A percentile compares a stretch with the other conserved stretches of the same genome.
Evolutionary conservation across 2,329 filamentous ascomycete genomes (phyloP).

Genomic region (Botrytis sinoallii): DNA sequence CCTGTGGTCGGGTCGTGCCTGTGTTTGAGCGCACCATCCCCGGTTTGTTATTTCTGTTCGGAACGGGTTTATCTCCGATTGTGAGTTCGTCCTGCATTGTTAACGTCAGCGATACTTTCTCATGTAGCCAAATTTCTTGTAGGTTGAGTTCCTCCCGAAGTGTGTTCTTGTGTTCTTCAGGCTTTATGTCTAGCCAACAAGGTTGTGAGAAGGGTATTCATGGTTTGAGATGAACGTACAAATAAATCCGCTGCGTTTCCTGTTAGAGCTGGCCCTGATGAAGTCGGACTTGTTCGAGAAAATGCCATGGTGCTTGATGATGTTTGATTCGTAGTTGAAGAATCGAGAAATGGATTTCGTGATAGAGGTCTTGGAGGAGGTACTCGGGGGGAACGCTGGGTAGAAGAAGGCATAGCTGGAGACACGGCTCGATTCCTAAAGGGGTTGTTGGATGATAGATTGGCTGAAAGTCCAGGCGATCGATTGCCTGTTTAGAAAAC

Average conservation of each 20-base stretch:
- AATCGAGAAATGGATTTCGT: constrained; percentile 73
- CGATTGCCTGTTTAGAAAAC: constrained; percentile 33
- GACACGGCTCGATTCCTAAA: constrained; percentile 71
- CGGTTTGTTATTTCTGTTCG: constrained; percentile 37
- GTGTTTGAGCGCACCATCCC: constrained; percentile 39
- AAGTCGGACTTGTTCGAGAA: constrained; percentile 37
- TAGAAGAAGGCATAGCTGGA: constrained; percentile 44
- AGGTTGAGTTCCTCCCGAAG: neutral
- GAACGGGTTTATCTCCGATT: constrained; percentile 56
- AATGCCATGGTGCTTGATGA: constrained; percentile 49
- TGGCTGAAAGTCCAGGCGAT: constrained; percentile 56
- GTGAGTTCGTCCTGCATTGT: constrained; percentile 60
- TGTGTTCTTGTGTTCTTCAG: neutral
- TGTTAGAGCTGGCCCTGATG: constrained; percentile 43
- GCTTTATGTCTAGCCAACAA: neutral
- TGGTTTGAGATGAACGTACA: constrained; percentile 53
- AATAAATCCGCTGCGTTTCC: constrained; percentile 68
- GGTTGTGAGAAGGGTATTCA: neutral
- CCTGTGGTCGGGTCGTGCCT: constrained; percentile 44
- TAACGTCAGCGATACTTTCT: constrained; percentile 33
- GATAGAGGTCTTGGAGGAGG: constrained; percentile 59
- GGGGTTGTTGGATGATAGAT: constrained; percentile 73
- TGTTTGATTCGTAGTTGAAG: constrained; percentile 32
- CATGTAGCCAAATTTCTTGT: neutral
- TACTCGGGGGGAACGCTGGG: constrained; percentile 56